Evolutionary conservation across 2,329 filamentous ascomycete species (phyloP), one percentile per base, ranked within the genome.

Genomic region (Zymoseptoria ardabiliae): DNA sequence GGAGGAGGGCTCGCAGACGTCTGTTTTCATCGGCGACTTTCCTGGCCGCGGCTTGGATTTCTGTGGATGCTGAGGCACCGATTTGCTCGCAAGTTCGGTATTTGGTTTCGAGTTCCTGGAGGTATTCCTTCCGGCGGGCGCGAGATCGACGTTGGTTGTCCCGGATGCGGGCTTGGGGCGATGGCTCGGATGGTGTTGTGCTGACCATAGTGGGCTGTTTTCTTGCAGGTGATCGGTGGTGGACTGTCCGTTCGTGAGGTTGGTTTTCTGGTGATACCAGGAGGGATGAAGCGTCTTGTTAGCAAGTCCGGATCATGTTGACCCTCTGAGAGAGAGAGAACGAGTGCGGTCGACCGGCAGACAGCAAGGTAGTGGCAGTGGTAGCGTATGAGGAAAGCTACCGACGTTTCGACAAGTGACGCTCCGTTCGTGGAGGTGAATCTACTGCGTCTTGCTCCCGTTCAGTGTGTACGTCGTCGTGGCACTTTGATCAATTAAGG

Each of bases 71-170:
- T 68, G 87, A 82, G 54, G 88, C 80, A 19, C 88, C 88, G 30
- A 81, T 76, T 45, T 82, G 77, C 71, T 91, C 86, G 69, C 82
- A 89, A 56, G 76, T 74, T 53, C 84, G 81, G 59, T 87, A 74
- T 61, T 84, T 85, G 57, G 80, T 76, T 73, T 91, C 87, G 25
- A 91, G 80, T 58, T 88, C 85, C 62, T 85, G 78, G 48, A 90
- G 75, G 69, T 91, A 90, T 69, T 90, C 87, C 76, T 88, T 89
- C 63, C 85, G 81, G 41, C 88, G 82, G 52, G 87, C 87, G 56
- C 89, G 84, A n/a, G 86, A 90, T 62, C 88, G 84, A 58, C 88
- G 81, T 71, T 91, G 89, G 68, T 91, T 92, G 68, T 91, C 86
- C 64, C 88, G 82, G 65, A 91, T 86, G 59, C 88, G 85, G 53